These are phyloP conservation scores for Phytopythium vexans DNA, from an alignment of 352 stramenopile genomes.

Conservation along the genomic window DNA sequence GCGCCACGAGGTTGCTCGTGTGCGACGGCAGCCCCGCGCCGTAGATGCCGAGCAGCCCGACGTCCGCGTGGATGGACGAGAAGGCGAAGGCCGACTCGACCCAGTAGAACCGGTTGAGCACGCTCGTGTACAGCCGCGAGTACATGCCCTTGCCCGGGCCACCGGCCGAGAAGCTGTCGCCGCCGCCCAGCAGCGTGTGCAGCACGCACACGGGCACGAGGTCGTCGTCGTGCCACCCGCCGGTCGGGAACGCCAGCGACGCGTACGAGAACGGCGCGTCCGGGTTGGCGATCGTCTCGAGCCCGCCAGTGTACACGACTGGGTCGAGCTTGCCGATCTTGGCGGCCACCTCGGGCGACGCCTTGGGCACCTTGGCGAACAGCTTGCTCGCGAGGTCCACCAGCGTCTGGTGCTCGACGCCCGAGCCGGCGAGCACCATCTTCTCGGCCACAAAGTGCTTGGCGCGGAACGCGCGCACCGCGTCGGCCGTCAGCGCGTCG, in stretches of 20 bases:
- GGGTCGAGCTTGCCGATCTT: conserved; percentile 29
- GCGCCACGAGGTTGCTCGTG: conserved; percentile 89
- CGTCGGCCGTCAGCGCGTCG: conserved; percentile 62
- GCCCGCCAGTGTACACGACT: conserved; percentile 64
- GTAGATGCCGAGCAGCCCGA: conserved; percentile 95
- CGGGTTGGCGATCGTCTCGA: conserved; percentile 60
- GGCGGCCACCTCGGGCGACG: conserved; percentile 9
- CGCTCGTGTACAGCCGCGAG: conserved; percentile 96
- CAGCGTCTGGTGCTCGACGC: conserved; percentile 94
- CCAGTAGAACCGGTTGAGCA: conserved; percentile 98
- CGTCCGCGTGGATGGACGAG: conserved; percentile 94
- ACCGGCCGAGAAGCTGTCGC: conserved; percentile 97
- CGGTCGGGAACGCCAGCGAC: conserved; percentile 94
- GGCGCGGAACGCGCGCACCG: conserved; percentile 64
- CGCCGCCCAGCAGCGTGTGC: conserved; percentile 97
- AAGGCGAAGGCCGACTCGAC: conserved; percentile 98
- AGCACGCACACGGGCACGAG: conserved; percentile 97
- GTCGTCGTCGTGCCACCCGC: conserved; percentile 95
- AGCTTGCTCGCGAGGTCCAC: conserved; percentile 89
- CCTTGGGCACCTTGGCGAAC: conserved; percentile 69
- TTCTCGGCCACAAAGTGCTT: conserved; percentile 88
- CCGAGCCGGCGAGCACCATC: conserved; percentile 91
- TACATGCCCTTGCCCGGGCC: conserved; percentile 99
- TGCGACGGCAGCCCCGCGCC: conserved; percentile 80
- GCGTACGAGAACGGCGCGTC: conserved; percentile 89